Evolutionary conservation across 2,329 filamentous ascomycete species (phyloP), one percentile per base, ranked within the genome.

Genomic region (Chrysosporium keratinophilum): DNA sequence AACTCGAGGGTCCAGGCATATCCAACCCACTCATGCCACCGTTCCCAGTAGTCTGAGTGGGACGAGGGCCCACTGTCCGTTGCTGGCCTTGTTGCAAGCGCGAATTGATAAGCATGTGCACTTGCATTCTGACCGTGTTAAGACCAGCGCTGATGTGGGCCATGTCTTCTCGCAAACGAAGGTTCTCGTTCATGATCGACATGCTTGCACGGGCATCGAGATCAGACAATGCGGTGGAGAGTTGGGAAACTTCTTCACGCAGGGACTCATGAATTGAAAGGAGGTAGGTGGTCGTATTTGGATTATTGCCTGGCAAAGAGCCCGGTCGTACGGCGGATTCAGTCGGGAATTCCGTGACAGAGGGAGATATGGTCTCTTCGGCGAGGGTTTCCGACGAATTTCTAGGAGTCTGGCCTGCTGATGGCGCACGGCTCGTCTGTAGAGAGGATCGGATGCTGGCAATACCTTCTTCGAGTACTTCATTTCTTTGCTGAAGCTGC

Each of bases 181-280:
- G 71, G 45, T 75, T 80, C 63, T 83, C 80, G 60, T 82, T 83
- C 68, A 83, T 75, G 40, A 80, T 76, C 55, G 79, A 76, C 78
- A 83, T 80, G 64, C 73, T 80, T 37, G 78, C 76, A 35, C 79
- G 76, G 45, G 77, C 79, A 57, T 84, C 81, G 41, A 82, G 71
- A 54, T 82, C 79, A 2, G 75, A 74, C 9, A 83, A 69, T 2
- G 77, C 76, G 50, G 74, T 72, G 12, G 75, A 74, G 28, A 81
- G 70, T 47, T 78, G 77, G 15, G 69, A 69, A 47, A 83, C 75
- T 62, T 83, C 80, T 43, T 80, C 78, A 11, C 80, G 77, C 15
- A 83, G 71, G 19, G 75, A 76, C 60, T 83, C 80, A 62, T 83
- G 79, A 48, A 83, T 73, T 1, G 76, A 78, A 23, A 83, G 74